Evolutionary conservation across 2,329 filamentous ascomycete species (phyloP), one percentile per base, ranked within the genome.

Genomic region (Pestalotiopsis fici): DNA sequence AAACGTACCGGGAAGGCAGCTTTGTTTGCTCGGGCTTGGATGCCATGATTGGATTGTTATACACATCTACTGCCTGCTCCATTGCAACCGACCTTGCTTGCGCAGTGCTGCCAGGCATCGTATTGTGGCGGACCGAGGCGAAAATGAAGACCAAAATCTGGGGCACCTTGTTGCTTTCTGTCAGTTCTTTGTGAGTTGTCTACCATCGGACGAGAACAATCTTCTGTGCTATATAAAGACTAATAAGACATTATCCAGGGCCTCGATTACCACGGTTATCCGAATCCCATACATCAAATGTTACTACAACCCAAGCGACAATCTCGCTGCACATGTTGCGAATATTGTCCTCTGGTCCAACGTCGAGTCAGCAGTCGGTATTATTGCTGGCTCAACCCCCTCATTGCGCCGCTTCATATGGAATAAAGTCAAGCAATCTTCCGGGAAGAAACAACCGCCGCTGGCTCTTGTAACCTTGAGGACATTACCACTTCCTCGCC

Each of bases 91-190:
- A 79, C 61, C 13, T 77, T 61, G 75, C 74, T 9, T 74, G 74
- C 9, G 74, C 75, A 0, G 67, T 79, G 1, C 68, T 79, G 6
- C 77, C 77, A 0, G 78, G 73, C 2, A 61, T 78, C 3, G 73
- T 79, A 18, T 67, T 79, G 4, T 79, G 75, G 73, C 73, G 71
- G 2, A 76, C 75, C 6, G 76, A 78, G 65, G 78, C 78, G 74
- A 72, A 74, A 25, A 15, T 66, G 25, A 57, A 31, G 21, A 65
- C 70, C 3, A 75, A 76, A 64, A 43, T 76, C 4, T 67, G 66
- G 9, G 71, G 74, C 39, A 69, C 70, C n/a, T 37, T 63, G n/a
- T 65, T 76, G 25, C 66, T 76, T 43, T 74, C 72, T 3, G 73
- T 75, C 66, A 69, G 70, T 66, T 71, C 73, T 25, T 31, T 74